Evolutionary conservation across 2,329 filamentous ascomycete species (phyloP).

Genomic region (Curvularia lunata): DNA sequence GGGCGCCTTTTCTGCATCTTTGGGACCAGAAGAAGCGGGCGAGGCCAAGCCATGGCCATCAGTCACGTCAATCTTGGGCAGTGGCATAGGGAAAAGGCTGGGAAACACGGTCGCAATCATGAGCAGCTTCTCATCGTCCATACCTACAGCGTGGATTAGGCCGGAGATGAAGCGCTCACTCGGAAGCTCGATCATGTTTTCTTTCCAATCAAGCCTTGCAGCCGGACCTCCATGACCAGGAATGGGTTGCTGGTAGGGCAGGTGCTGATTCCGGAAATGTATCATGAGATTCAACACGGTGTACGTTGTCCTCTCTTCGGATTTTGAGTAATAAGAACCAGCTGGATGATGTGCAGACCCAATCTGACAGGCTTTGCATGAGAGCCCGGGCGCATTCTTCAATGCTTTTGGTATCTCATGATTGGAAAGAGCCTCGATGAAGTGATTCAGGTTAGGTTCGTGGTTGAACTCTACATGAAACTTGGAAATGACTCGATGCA

Average conservation of each 20-base stretch:
- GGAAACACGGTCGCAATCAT: slow-evolving; percentile 61
- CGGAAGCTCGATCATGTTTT: slow-evolving; percentile 67
- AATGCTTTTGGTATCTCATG: slow-evolving; percentile 51
- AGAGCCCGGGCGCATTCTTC: slow-evolving; percentile 54
- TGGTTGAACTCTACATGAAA: slow-evolving; percentile 66
- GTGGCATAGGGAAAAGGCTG: slow-evolving; percentile 49
- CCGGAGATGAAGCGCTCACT: slow-evolving; percentile 57
- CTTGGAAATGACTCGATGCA: slow-evolving; percentile 66
- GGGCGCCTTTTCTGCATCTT: slow-evolving; percentile 37
- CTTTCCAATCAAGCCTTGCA: slow-evolving; percentile 60
- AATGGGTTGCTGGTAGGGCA: slow-evolving; percentile 30
- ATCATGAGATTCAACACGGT: slow-evolving; percentile 63
- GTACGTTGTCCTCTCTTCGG: slow-evolving; percentile 50
- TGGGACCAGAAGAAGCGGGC: slow-evolving; percentile 39
- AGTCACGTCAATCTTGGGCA: slow-evolving; percentile 53
- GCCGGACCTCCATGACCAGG: slow-evolving; percentile 33
- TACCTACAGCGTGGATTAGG: slow-evolving; percentile 60
- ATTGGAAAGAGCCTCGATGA: slow-evolving; percentile 54
- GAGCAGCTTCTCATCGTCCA: slow-evolving; percentile 62
- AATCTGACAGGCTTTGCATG: slow-evolving; percentile 52
- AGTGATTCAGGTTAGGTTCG: slow-evolving; percentile 64
- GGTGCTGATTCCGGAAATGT: slow-evolving; percentile 66
- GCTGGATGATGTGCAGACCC: slow-evolving; percentile 37
- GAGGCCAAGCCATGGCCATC: slow-evolving; percentile 36
- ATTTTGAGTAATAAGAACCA: slow-evolving; percentile 43